Evolutionary conservation across 192 early-diverging fungal species (phyloP), one percentile per base, ranked within the genome.

Genomic region (Entophlyctis luteolus): DNA sequence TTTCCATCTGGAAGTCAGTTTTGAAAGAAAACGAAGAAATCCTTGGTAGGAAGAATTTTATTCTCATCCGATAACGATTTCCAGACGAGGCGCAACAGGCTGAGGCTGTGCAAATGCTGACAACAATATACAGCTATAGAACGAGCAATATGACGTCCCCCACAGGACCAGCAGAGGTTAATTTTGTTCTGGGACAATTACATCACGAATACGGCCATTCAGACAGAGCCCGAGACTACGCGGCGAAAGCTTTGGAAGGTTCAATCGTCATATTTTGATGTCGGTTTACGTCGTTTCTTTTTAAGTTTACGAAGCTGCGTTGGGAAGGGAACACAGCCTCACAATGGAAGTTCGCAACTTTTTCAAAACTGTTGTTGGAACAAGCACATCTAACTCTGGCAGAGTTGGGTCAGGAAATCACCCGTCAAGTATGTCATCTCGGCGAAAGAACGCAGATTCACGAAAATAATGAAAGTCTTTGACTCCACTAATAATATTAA

Each of bases 71-170:
- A n/a, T 73, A 2, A 37, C 55, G 22, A 23, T 18, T 35, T 18
- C 25, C 57, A 72, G 76, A 78, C 47, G 70, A 59, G 39, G 81
- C 81, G 1, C 81, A 82, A 56, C 60, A 71, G 62, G 81, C 81
- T 14, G 81, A 82, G 59, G 81, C 79, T 2, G 50, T 74, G 27
- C 81, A 82, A 49, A 80, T 80, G 50, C 68, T 81, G 10, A 78
- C 66, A n/a, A 48, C 55, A 20, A 78, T 80, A 22, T 49, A 60
- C 32, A 56, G 47, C 20, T 79, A 54, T 57, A 31, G 77, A 45
- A 65, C 53, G 3, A 65, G 32, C 60, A 28, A 45, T 23, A 27
- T 50, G 46, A 39, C 47, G 10, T 68, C 71, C 14, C 29, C 33
- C 1, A 71, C 38, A 1, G 46, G 35, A 1, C 58, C 54, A 0